phyloP scores from a whole-genome alignment of 2,329 filamentous ascomycete species.

The Penicillium polonicum region DNA sequence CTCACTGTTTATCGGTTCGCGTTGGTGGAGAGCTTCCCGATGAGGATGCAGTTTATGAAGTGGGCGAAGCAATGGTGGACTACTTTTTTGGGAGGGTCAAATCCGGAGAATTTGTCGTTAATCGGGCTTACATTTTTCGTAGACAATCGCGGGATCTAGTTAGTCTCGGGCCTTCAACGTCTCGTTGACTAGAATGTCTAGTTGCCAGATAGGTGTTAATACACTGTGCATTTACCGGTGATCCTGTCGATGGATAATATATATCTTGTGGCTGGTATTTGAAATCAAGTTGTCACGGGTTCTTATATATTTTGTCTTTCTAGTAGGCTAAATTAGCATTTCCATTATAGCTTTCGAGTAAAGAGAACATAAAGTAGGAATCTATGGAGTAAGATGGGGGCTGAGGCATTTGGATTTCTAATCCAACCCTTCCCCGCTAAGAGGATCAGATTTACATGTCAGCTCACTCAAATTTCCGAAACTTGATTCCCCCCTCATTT shows the following conservation, averaged over 20 bases:
- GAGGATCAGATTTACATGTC: neutral
- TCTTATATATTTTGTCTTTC: neutral
- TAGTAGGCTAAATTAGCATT: neutral
- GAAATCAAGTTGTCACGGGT: neutral
- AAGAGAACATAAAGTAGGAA: no score
- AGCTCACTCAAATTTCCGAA: neutral
- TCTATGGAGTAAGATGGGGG: no score
- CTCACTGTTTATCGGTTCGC: slow-evolving; percentile 1
- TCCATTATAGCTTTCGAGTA: no score
- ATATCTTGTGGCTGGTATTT: neutral
- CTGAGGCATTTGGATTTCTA: neutral
- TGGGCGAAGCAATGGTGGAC: neutral
- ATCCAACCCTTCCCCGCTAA: neutral
- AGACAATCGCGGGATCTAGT: neutral
- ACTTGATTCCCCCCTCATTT: no score
- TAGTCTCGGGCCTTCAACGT: neutral
- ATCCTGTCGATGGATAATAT: neutral
- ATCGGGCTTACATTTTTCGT: neutral
- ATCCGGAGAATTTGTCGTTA: neutral
- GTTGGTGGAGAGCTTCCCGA: neutral
- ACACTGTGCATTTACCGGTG: neutral
- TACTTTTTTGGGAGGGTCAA: neutral
- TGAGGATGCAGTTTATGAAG: neutral
- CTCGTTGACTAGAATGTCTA: neutral
- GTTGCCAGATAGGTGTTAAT: no score